Base-by-base conservation (phyloP, 1,139 yeast species). In the Protomyces gravidus region DNA sequence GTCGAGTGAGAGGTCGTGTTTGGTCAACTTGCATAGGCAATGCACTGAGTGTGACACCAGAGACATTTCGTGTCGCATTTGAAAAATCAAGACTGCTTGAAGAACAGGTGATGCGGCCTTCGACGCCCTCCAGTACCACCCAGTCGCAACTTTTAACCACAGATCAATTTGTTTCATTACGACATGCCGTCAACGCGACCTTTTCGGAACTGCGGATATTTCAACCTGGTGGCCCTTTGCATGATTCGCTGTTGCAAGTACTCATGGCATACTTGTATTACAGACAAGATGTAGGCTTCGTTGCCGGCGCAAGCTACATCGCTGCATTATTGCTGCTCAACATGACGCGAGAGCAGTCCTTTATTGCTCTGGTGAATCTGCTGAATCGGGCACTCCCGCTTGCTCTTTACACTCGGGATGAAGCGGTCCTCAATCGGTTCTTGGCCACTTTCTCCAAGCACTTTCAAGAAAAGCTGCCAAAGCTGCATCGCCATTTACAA, bases 401-500 rank as follows among this genome's bases (percentile, higher is more conserved):
- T 45, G 73, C 68, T 56, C 69, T 72, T 63, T 70, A 65, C 60
- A 67, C 63, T 60, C 64, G 65, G 33, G 72, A 68, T 63, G 76
- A 68, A 55, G 67, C 63, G 68, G 69, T 65, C 28, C 72, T 61
- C 17, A 66, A 70, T 1, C 67, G 71, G 0, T 71, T 70, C 65
- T 71, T 72, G 63, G 69, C 73, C n/a, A 76, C 81, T 30, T 81
- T 81, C 66, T 75, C 78, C 48, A 73, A 74, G 63, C 75, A 77
- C 25, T 73, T 84, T 56, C 71, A 74, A 46, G 69, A 73, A 45
- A 75, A 77, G 57, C 71, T 76, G 55, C 77, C 80, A n/a, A 67
- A 75, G 42, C 69, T 84, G 39, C 74, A 73, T 58, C 70, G 75
- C 5, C 88, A 84, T 67, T 80, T 84, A 65, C 72, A 73, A 53